A percentile compares a stretch with the other conserved stretches of the same genome.
Evolutionary conservation across 2,329 filamentous ascomycete genomes (phyloP).

Genomic region (Decorospora gaudefroyi): DNA sequence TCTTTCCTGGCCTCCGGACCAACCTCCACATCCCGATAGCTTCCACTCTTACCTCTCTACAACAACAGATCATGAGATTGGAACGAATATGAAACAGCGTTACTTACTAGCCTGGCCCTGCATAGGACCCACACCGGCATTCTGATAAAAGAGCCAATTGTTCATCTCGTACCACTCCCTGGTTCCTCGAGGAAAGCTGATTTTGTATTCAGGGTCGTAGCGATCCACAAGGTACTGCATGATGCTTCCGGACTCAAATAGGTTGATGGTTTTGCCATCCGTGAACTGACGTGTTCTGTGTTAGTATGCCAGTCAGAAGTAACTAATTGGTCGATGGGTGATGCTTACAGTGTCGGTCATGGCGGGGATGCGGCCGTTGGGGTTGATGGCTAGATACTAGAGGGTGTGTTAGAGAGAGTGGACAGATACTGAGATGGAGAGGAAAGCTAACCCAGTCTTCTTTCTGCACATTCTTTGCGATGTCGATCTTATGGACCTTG

Average conservation of each 20-base stretch:
- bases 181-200: conserved; percentile 74
- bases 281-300: no score
- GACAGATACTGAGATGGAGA: not conserved
- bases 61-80: not conserved
- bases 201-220: conserved; percentile 81
- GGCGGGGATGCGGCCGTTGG: conserved; percentile 89
- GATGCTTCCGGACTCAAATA: conserved; percentile 86
- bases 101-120: conserved; percentile 67
- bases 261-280: conserved; percentile 71
- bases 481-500: conserved; percentile 71
- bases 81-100: not conserved
- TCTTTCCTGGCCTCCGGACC: no score
- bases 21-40: no score
- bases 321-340: no score
- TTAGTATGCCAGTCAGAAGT: no score
- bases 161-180: conserved; percentile 78
- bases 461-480: conserved; percentile 77
- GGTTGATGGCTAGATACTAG: conserved; percentile 84
- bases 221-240: conserved; percentile 81
- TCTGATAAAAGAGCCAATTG: conserved; percentile 73
- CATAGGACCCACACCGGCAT: conserved; percentile 81
- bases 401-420: not conserved
- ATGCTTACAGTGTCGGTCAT: conserved; percentile 76
- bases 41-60: no score
- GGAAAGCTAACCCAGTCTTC: conserved; percentile 61